Percentiles rank a stretch among this genome's conserved stretches.
These are phyloP conservation scores for Albophoma yamanashiensis DNA, from an alignment of 2,329 filamentous ascomycete genomes.

Conservation along the genomic window DNA sequence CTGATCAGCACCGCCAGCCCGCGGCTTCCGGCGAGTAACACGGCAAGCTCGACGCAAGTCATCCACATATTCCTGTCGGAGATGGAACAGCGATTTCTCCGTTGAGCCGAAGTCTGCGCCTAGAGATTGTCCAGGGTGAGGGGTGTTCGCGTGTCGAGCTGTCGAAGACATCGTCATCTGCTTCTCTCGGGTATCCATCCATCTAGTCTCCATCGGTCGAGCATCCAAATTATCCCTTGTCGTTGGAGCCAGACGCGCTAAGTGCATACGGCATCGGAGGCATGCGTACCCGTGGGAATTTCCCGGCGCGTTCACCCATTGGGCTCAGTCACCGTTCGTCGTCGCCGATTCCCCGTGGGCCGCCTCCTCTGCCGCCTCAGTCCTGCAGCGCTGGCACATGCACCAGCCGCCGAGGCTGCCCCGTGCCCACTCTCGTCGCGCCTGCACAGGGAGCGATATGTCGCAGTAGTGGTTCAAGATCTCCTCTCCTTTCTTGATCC, in stretches of 20 bases:
- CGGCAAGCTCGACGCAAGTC: not conserved
- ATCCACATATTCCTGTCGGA: not conserved
- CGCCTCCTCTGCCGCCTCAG: constrained; percentile 43
- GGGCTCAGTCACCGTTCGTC: not conserved
- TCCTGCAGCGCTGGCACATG: constrained; percentile 72
- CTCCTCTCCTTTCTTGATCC: constrained; percentile 71
- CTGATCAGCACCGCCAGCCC: not conserved
- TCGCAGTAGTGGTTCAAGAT: constrained; percentile 94
- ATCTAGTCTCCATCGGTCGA: not conserved
- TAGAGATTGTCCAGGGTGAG: not conserved
- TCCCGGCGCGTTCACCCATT: not conserved
- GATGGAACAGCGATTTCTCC: not conserved
- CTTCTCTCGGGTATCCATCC: not conserved
- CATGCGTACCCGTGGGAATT: not conserved
- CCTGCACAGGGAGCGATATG: constrained; percentile 62
- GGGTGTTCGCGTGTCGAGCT: not conserved
- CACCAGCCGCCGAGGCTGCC: constrained; percentile 85
- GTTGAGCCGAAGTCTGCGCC: not conserved
- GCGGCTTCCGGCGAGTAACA: not conserved
- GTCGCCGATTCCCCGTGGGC: not conserved
- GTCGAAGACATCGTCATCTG: not conserved
- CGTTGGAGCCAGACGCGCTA: not conserved
- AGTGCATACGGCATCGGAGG: not conserved
- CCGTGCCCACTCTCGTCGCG: constrained; percentile 78
- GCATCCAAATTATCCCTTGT: not conserved